phyloP scores from a whole-genome alignment of 148 eudicot genomes.

The Rhododendron simsii region DNA sequence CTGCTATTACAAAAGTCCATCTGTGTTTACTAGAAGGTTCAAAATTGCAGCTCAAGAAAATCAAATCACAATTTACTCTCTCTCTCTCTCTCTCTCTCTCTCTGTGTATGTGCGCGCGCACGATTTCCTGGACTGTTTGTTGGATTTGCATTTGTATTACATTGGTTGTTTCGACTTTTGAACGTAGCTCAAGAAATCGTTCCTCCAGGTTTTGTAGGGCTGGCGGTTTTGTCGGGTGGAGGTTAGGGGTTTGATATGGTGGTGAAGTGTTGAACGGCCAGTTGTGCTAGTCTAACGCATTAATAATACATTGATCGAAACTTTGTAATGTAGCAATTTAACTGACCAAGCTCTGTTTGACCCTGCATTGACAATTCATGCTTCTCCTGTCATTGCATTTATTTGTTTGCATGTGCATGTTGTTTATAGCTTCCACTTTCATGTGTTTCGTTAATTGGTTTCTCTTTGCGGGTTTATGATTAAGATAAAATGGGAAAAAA shows the following conservation, averaged over 20 bases:
- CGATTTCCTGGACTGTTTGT: not conserved
- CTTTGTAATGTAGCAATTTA: not conserved
- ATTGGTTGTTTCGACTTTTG: not conserved
- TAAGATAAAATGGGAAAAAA: not conserved
- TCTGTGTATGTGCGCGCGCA: not conserved
- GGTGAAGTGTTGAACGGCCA: not conserved
- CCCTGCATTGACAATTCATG: not conserved
- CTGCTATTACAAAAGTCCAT: not conserved
- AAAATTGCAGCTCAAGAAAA: not conserved
- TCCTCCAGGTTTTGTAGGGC: not conserved
- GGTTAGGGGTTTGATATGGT: not conserved
- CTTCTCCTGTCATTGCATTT: not conserved
- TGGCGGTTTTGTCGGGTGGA: not conserved
- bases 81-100: not conserved
- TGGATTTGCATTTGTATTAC: not conserved
- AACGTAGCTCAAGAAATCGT: not conserved
- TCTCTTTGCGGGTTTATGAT: not conserved
- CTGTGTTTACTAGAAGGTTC: not conserved
- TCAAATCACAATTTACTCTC: not conserved
- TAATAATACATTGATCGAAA: not conserved
- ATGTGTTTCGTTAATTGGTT: not conserved
- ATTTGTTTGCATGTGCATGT: not conserved
- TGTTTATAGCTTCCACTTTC: not conserved
- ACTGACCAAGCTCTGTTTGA: not conserved
- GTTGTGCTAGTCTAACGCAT: not conserved